Base-by-base conservation (phyloP, 495 filamentous ascomycete species). In the Thermothielavioides terrestris region DNA sequence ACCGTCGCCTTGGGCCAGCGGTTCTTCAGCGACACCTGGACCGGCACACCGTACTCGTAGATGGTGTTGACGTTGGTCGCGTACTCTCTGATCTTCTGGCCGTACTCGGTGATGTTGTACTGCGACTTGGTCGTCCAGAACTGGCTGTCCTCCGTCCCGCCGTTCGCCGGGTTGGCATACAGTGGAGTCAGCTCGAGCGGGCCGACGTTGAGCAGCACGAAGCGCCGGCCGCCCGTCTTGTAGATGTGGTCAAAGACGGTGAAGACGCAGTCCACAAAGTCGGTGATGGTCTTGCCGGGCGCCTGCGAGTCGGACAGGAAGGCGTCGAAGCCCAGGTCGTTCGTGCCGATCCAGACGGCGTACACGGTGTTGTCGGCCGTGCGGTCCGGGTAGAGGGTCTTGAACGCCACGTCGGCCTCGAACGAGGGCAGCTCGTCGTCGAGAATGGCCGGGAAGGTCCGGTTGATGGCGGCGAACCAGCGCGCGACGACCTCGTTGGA, bases 301-400 rank as follows among this genome's bases (percentile, higher is more conserved):
- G 75, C 59, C 59, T 85, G 78, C 32, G 71, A 72, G 60, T 85
- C 81, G 17, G 75, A 77, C 22, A 88, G 59, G 59, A 88, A 82
- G 21, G 71, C 81, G 38, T 71, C 60, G 45, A 64, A 71, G 30
- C 84, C 84, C 10, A 90, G 68, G 58, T 90, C 85, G 56, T 88
- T 89, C 44, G 84, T 86, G 0, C 86, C 85, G 55, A 88, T 86
- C 84, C 83, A 90, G 30, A 88, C 75, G 1, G 80, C 68, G 54
- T 85, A 88, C 5, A 86, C 80, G 3, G 82, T 84, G 50, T 80
- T 78, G n/a, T 72, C 57, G 15, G 70, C 49, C 1, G 67, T 70
- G 41, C 77, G 70, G 42, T 69, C 63, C 23, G 76, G 65, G 63
- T 79, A 83, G 14, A 74, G 54, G 4, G 72, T 56, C 27, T 70